These are phyloP conservation scores for Candida tropicalis DNA, from an alignment of 1,139 yeast species.

Conservation along the genomic window DNA sequence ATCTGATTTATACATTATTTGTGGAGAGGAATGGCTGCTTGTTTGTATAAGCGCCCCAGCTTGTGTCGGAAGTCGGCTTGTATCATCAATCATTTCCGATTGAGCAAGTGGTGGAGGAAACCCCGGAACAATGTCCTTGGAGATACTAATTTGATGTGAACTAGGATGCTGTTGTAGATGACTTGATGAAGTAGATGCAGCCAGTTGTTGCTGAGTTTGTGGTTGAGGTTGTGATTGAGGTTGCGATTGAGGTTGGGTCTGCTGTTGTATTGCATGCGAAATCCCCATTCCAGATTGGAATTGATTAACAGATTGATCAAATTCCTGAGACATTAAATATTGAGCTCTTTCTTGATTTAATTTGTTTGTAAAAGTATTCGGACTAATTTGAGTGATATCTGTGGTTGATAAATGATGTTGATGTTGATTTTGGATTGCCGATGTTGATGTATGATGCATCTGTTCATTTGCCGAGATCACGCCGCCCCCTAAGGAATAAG, in stretches of 20 bases:
- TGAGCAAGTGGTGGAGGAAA: constrained; percentile 3
- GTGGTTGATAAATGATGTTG: neutral
- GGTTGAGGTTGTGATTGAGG: constrained; percentile 7
- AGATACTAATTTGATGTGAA: neutral
- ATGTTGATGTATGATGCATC: neutral
- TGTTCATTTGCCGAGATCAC: neutral
- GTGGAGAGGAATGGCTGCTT: neutral
- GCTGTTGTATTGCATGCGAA: constrained; percentile 3
- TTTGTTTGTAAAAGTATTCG: constrained; percentile 6
- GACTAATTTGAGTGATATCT: constrained; percentile 7
- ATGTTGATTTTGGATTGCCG: neutral
- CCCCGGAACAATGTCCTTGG: constrained; percentile 1
- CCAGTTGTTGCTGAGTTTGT: neutral
- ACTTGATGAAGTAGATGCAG: neutral
- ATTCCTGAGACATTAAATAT: constrained; percentile 7
- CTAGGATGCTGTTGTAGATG: neutral
- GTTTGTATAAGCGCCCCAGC: neutral
- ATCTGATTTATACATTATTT: constrained; percentile 3
- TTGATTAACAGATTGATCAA: constrained; percentile 10
- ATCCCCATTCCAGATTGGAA: constrained; percentile 4
- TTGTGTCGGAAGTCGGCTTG: neutral
- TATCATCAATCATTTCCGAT: constrained; percentile 3
- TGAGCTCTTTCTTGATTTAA: constrained; percentile 10
- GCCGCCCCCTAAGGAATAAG: constrained; percentile 7
- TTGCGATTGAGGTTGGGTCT: constrained; percentile 8